Evolutionary conservation across 179 eudicot species (phyloP).

Genomic region (Camellia oleifera): DNA sequence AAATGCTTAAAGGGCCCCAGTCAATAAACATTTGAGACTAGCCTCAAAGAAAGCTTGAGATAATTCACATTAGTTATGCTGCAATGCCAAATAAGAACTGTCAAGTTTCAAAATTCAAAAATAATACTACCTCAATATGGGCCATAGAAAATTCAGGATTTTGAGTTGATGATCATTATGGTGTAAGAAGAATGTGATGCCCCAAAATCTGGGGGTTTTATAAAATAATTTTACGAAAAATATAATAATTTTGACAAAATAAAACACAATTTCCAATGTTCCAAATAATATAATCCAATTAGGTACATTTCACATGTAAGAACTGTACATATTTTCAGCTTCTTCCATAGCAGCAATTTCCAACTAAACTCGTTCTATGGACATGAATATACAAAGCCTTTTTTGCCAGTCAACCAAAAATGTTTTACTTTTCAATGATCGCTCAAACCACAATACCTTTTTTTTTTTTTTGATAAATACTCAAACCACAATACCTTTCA

Average conservation of each 20-base stretch:
- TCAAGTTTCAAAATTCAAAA: background rate
- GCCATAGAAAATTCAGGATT: background rate
- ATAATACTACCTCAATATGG: background rate
- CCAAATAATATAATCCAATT: too few relatives aligned
- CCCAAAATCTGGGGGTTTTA: too few relatives aligned
- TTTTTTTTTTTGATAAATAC: too few relatives aligned
- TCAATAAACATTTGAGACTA: slow-evolving; percentile 1
- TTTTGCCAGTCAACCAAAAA: background rate
- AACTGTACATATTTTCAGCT: background rate
- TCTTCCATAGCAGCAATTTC: background rate
- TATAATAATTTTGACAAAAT: too few relatives aligned
- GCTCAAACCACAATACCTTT: slow-evolving; percentile 2
- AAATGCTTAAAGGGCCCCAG: background rate
- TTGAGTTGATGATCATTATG: background rate
- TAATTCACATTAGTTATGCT: background rate
- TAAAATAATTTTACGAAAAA: too few relatives aligned
- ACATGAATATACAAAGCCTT: background rate
- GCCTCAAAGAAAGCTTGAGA: slow-evolving; percentile 1
- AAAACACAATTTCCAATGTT: too few relatives aligned
- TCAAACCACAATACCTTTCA: slow-evolving; percentile 4
- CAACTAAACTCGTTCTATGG: background rate
- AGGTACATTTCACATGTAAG: too few relatives aligned
- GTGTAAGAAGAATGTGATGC: background rate
- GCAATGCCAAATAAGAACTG: background rate
- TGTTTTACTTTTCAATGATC: background rate